Evolutionary conservation across 2,329 filamentous ascomycete genomes (phyloP).

Genomic region (Sphaerulina vaccinii): DNA sequence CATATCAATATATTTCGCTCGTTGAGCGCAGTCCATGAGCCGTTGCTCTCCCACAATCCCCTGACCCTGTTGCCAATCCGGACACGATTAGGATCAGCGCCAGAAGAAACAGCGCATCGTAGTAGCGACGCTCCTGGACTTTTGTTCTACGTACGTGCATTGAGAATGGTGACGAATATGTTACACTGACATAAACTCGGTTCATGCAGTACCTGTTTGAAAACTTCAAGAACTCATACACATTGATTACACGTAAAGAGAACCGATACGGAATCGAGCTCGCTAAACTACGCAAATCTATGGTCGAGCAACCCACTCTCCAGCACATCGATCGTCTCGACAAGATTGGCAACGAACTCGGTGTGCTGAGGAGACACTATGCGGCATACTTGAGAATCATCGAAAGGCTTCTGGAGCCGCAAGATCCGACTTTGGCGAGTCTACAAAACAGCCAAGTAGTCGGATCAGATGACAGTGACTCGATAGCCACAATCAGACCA

Average conservation of each 20-base stretch:
- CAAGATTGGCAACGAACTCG: conserved; percentile 60
- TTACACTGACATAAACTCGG: not conserved
- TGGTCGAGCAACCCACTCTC: conserved; percentile 53
- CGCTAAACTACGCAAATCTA: conserved; percentile 47
- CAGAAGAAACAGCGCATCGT: conserved; percentile 48
- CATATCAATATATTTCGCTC: conserved; percentile 61
- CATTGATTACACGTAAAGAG: conserved; percentile 52
- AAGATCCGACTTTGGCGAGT: conserved; percentile 44
- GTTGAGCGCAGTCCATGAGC: conserved; percentile 52
- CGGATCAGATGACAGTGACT: conserved; percentile 25
- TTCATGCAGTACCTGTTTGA: conserved; percentile 58
- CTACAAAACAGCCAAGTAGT: conserved; percentile 46
- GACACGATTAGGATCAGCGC: conserved; percentile 44
- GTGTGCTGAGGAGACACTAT: conserved; percentile 61
- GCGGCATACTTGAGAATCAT: conserved; percentile 61
- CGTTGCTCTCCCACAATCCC: conserved; percentile 39
- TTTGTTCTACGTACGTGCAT: conserved; percentile 52
- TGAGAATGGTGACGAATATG: not conserved
- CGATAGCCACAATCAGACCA: conserved; percentile 29
- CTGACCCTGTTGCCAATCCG: conserved; percentile 47
- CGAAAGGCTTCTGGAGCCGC: conserved; percentile 54
- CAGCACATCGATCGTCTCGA: conserved; percentile 55
- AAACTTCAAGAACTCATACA: conserved; percentile 61
- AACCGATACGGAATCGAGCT: conserved; percentile 51
- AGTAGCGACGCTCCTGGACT: conserved; percentile 58